Evolutionary conservation across 2,329 filamentous ascomycete genomes (phyloP), one percentile per base, ranked within the genome.

Genomic region (Fusarium continuum): DNA sequence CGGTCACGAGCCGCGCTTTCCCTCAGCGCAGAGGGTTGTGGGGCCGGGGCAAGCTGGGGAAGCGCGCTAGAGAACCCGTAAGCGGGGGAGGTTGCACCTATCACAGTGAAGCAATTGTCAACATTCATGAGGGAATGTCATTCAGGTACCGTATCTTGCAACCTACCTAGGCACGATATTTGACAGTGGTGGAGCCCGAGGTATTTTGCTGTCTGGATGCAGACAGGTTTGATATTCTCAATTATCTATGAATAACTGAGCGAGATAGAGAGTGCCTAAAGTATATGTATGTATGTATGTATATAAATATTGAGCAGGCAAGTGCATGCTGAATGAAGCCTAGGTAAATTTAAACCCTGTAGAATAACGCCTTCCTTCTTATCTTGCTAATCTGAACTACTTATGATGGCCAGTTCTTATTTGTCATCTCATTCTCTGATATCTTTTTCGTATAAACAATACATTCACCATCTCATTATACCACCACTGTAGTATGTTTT

Each of bases 61-160:
- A 65, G 22, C 39, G 54, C 63, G 56, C 67, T 71, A 71, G 52
- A 54, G 34, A 29, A 25, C 39, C 49, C 53, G 40, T 54, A 51
- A 41, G 40, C 38, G 39, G 53, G 49, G 58, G 32, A 22, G 29
- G 10, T 25, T 46, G 31, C 51, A 50, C 69, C 69, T 70, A 71
- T 71, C 69, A 71, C 36, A 56, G 49, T 4, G 31, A 44, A 9
- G 40, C 35, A 50, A 70, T 71, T 71, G 59, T 50, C 39, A 71
- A 68, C 61, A 52, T 41, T 32, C 53, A 50, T 20, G 17, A 31
- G 40, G 34, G 29, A n/a, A n/a, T n/a, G n/a, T n/a, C 34, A 29
- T 39, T 32, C 22, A 16, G 31, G 11, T 14, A n/a, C n/a, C n/a
- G n/a, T n/a, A n/a, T n/a, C n/a, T n/a, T n/a, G n/a, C n/a, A n/a